Evolutionary conservation across 768 basidiomycete species (phyloP).

Genomic region (Peribolospora baueri): DNA sequence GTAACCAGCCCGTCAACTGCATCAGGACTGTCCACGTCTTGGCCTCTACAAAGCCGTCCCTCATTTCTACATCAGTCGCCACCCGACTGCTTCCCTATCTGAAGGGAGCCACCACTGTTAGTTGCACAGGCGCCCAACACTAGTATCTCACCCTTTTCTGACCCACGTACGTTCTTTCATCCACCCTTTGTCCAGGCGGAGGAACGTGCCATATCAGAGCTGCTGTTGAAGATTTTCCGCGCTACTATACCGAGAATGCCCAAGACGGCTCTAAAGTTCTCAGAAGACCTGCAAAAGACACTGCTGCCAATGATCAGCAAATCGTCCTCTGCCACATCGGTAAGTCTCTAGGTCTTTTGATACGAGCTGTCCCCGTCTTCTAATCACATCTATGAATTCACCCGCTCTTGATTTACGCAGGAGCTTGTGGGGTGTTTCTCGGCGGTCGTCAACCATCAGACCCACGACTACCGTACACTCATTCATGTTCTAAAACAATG

Average conservation of each 20-base stretch:
- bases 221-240: slow-evolving; percentile 68
- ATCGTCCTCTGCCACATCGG: slow-evolving; percentile 29
- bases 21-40: slow-evolving; percentile 66
- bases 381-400: not conserved
- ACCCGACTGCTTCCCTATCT: slow-evolving; percentile 72
- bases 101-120: slow-evolving; percentile 52
- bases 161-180: not conserved
- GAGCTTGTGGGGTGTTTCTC: slow-evolving; percentile 86
- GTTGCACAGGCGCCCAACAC: slow-evolving; percentile 11
- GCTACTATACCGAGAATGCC: slow-evolving; percentile 68
- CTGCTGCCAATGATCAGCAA: slow-evolving; percentile 82
- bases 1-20: slow-evolving; percentile 43
- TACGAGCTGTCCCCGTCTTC: slow-evolving; percentile 15
- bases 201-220: slow-evolving; percentile 61
- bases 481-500: slow-evolving; percentile 64
- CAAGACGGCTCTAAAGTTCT: slow-evolving; percentile 50
- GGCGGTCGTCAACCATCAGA: slow-evolving; percentile 54
- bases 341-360: slow-evolving; percentile 34
- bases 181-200: slow-evolving; percentile 31
- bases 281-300: slow-evolving; percentile 51
- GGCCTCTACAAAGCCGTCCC: slow-evolving; percentile 51
- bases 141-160: not conserved
- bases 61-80: slow-evolving; percentile 63
- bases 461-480: slow-evolving; percentile 57
- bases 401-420: slow-evolving; percentile 22